These are phyloP conservation scores for Eleusine coracana DNA, from an alignment of 176 grass and related monocot genomes.

Conservation along the genomic window DNA sequence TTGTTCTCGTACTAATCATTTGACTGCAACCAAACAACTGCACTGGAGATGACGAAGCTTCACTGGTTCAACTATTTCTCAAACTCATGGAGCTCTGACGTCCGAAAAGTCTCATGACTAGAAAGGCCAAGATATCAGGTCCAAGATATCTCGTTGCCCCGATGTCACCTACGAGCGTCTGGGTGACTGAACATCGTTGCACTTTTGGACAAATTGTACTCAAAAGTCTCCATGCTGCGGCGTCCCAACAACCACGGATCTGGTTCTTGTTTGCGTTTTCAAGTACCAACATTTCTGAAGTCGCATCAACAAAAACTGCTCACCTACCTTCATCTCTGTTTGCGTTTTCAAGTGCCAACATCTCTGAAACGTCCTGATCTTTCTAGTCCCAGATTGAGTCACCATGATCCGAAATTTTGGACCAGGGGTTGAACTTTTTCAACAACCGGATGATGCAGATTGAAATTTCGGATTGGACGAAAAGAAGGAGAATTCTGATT, in stretches of 20 bases:
- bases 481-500: background rate
- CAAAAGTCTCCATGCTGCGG: background rate
- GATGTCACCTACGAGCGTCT: slow-evolving; percentile 29
- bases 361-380: background rate
- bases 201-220: background rate
- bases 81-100: background rate
- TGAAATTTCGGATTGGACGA: background rate
- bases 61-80: background rate
- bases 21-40: background rate
- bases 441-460: slow-evolving; percentile 10
- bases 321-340: background rate
- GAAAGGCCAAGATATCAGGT: background rate
- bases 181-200: background rate
- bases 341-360: no score
- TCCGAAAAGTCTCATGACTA: background rate
- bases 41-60: no score
- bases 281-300: background rate
- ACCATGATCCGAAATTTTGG: background rate
- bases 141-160: background rate
- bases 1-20: background rate
- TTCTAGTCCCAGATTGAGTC: background rate
- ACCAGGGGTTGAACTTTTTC: slow-evolving; percentile 7
- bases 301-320: background rate
- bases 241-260: slow-evolving; percentile 12
- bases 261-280: background rate